phyloP scores from a whole-genome alignment of 345 rosid genomes.

The Lenwebbia sp. region DNA sequence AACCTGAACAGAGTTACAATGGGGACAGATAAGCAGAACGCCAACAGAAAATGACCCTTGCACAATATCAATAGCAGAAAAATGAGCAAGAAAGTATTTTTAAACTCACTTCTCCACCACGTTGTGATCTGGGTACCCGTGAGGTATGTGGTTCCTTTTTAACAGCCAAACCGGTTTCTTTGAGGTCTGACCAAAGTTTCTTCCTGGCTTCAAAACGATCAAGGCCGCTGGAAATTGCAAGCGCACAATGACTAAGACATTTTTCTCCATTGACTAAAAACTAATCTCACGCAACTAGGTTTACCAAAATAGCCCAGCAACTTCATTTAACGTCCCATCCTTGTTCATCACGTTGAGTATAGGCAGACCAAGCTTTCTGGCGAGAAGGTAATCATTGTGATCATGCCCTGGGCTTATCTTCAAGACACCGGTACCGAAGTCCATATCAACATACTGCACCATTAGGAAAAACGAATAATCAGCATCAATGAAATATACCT shows the following conservation, averaged over 20 bases:
- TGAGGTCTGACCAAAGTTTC: slow-evolving; percentile 89
- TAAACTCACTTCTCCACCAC: slow-evolving; percentile 87
- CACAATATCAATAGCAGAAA: neutral
- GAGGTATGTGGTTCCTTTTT: slow-evolving; percentile 67
- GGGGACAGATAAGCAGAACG: neutral
- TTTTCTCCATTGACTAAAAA: neutral
- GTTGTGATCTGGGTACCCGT: slow-evolving; percentile 93
- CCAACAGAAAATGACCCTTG: neutral
- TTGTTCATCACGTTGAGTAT: slow-evolving; percentile 95
- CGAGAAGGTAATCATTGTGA: slow-evolving; percentile 93
- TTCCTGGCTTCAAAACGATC: slow-evolving; percentile 91
- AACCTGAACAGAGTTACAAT: slow-evolving; percentile 23
- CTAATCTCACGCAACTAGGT: neutral
- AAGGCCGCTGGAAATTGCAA: slow-evolving; percentile 52
- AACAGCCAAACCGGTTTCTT: slow-evolving; percentile 85
- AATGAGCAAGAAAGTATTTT: slow-evolving; percentile 1
- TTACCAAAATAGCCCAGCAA: slow-evolving; percentile 91
- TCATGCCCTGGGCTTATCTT: slow-evolving; percentile 99
- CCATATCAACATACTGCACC: slow-evolving; percentile 84
- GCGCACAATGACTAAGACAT: neutral
- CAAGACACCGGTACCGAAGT: slow-evolving; percentile 96
- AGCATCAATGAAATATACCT: neutral
- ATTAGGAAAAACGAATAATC: slow-evolving; percentile 3
- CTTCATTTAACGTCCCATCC: slow-evolving; percentile 90
- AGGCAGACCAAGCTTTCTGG: slow-evolving; percentile 95